Percentiles rank a stretch among this genome's conserved stretches.
Evolutionary conservation across 371 early-diverging fungal genomes (phyloP).

Genomic region (Zychaea mexicana): DNA sequence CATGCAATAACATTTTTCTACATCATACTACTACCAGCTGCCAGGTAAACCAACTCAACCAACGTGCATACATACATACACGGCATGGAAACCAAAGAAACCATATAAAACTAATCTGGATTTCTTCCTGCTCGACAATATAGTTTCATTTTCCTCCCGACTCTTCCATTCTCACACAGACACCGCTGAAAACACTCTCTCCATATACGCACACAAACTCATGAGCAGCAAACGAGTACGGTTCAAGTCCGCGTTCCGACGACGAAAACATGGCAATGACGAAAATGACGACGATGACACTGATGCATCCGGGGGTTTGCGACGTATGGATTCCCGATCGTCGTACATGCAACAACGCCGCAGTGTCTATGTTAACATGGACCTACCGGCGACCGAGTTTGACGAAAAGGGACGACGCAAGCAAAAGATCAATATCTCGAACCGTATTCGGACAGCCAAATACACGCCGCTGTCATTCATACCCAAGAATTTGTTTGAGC

Average conservation of each 20-base stretch:
- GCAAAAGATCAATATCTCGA: conserved; percentile 38
- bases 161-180: too few relatives aligned
- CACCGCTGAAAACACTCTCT: too few relatives aligned
- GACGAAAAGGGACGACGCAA: conserved; percentile 26
- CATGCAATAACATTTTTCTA: too few relatives aligned
- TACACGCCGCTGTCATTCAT: conserved; percentile 87
- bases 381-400: conserved; percentile 26
- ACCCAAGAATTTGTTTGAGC: conserved; percentile 91
- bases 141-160: too few relatives aligned
- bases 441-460: conserved; percentile 81
- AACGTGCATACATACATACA: too few relatives aligned
- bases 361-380: conserved; percentile 46
- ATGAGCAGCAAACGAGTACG: neutral
- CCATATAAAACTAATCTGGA: too few relatives aligned
- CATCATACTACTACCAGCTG: too few relatives aligned
- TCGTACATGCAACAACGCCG: conserved; percentile 46
- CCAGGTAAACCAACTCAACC: too few relatives aligned
- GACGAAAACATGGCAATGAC: conserved; percentile 9
- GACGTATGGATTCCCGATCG: conserved; percentile 40
- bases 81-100: too few relatives aligned
- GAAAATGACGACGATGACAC: conserved; percentile 18
- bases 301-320: conserved; percentile 8
- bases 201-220: too few relatives aligned
- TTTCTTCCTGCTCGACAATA: too few relatives aligned
- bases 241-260: conserved; percentile 11